These are phyloP conservation scores for Naganishia liquefaciens DNA, from an alignment of 1,284 basidiomycete genomes.

Conservation along the genomic window DNA sequence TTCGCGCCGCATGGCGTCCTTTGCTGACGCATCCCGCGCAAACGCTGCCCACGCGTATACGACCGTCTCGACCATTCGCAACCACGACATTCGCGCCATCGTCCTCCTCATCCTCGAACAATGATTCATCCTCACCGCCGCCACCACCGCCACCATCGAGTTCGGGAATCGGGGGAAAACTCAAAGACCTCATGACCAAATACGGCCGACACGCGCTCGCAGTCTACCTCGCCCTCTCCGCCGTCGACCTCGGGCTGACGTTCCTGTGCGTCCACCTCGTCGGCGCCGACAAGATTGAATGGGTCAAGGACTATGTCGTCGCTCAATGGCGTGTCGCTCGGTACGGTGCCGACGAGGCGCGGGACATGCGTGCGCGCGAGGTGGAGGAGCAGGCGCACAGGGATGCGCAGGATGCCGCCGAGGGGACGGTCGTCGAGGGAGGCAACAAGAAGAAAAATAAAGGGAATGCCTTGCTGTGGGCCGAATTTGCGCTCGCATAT, in stretches of 20 bases:
- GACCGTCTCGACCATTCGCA: neutral
- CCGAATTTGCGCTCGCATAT: slow-evolving; percentile 89
- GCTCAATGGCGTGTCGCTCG: slow-evolving; percentile 42
- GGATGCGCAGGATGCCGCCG: slow-evolving; percentile 54
- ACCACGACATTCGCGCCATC: neutral
- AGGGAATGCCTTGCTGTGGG: slow-evolving; percentile 73
- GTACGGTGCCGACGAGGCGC: slow-evolving; percentile 40
- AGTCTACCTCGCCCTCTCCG: slow-evolving; percentile 72
- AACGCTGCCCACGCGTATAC: neutral
- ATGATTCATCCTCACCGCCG: neutral
- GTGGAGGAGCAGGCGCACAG: slow-evolving; percentile 35
- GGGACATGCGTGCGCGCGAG: slow-evolving; percentile 35
- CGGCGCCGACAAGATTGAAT: slow-evolving; percentile 85
- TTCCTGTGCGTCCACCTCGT: slow-evolving; percentile 82
- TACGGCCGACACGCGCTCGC: slow-evolving; percentile 92
- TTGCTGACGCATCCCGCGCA: neutral
- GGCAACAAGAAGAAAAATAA: slow-evolving; percentile 48
- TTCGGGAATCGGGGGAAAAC: slow-evolving; percentile 36
- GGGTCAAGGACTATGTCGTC: slow-evolving; percentile 65
- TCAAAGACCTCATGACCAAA: slow-evolving; percentile 82
- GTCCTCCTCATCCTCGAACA: neutral
- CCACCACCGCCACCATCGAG: slow-evolving; percentile 6
- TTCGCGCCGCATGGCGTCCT: neutral
- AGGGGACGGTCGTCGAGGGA: slow-evolving; percentile 65
- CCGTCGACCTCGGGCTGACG: slow-evolving; percentile 75